These are phyloP conservation scores for Blumeriella jaapii DNA, from an alignment of 2,329 filamentous ascomycete species.

Conservation along the genomic window DNA sequence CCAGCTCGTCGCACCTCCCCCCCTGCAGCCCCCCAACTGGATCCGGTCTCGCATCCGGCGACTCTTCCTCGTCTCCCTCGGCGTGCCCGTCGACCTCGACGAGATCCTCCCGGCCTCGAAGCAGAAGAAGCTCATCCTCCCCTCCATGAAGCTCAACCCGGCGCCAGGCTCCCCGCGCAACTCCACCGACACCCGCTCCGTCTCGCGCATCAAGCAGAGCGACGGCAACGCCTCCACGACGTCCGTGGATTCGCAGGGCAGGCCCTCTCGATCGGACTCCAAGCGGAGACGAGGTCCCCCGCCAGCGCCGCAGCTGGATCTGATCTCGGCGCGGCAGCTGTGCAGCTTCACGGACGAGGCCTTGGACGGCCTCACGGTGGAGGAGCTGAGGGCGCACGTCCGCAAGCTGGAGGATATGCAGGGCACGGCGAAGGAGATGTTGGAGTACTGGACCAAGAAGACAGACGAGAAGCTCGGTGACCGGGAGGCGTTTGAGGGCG, in stretches of 20 bases:
- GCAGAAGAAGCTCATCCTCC: conserved; percentile 92
- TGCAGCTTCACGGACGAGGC: conserved; percentile 80
- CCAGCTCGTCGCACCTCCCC: conserved; percentile 87
- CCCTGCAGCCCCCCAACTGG: conserved; percentile 93
- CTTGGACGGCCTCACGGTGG: conserved; percentile 64
- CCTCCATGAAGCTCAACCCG: conserved; percentile 51
- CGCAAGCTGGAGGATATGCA: conserved; percentile 57
- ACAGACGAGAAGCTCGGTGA: conserved; percentile 82
- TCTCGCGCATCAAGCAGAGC: conserved; percentile 22
- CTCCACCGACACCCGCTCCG: conserved; percentile 38
- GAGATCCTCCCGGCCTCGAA: conserved; percentile 95
- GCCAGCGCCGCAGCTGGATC: conserved; percentile 64
- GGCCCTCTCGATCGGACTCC: conserved; percentile 32
- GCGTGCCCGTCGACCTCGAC: conserved; percentile 91
- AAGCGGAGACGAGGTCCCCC: conserved; percentile 44
- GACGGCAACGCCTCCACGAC: conserved; percentile 44
- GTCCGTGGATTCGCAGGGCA: conserved; percentile 48
- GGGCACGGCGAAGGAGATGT: conserved; percentile 58
- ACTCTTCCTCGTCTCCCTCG: conserved; percentile 88
- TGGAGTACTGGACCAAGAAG: conserved; percentile 81
- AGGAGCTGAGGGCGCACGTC: conserved; percentile 64
- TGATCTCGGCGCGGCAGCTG: conserved; percentile 64
- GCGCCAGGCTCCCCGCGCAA: conserved; percentile 41
- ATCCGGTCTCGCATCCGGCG: conserved; percentile 90
- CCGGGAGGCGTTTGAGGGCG: conserved; percentile 86